Evolutionary conservation across 768 basidiomycete genomes (phyloP).

Genomic region (Lactifluus subvellereus): DNA sequence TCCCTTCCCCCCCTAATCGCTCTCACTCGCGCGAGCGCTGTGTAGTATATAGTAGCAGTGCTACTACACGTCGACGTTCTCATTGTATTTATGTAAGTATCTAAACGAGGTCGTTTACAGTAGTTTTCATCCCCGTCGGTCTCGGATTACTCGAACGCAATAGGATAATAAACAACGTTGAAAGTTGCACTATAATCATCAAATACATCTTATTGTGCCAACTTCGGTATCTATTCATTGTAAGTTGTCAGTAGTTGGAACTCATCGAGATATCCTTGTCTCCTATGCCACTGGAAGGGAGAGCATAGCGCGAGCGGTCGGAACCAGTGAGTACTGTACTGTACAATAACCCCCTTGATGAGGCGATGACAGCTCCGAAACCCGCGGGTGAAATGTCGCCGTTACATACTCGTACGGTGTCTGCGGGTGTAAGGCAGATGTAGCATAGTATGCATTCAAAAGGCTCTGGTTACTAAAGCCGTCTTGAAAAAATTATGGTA

Average conservation of each 20-base stretch:
- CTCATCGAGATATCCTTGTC: not conserved
- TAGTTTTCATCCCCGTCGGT: not conserved
- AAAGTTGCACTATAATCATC: not conserved
- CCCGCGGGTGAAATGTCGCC: not conserved
- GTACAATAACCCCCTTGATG: not conserved
- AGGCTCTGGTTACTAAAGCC: not conserved
- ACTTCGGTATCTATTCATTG: not conserved
- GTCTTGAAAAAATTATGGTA: not conserved
- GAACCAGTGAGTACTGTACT: not conserved
- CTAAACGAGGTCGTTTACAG: not conserved
- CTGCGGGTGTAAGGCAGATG: not conserved
- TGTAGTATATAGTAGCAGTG: conserved; percentile 10
- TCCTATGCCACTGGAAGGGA: not conserved
- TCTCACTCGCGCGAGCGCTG: conserved; percentile 4
- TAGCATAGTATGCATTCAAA: not conserved
- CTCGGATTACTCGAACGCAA: not conserved
- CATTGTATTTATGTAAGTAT: conserved; percentile 15
- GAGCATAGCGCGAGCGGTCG: not conserved
- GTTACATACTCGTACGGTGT: not conserved
- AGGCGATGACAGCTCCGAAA: not conserved
- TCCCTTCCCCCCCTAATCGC: conserved; percentile 5
- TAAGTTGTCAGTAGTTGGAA: not conserved
- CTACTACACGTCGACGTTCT: conserved; percentile 6
- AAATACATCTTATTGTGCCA: not conserved
- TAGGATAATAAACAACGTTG: not conserved